These are phyloP conservation scores for Terana coerulea DNA, from an alignment of 768 basidiomycete genomes.

Conservation along the genomic window DNA sequence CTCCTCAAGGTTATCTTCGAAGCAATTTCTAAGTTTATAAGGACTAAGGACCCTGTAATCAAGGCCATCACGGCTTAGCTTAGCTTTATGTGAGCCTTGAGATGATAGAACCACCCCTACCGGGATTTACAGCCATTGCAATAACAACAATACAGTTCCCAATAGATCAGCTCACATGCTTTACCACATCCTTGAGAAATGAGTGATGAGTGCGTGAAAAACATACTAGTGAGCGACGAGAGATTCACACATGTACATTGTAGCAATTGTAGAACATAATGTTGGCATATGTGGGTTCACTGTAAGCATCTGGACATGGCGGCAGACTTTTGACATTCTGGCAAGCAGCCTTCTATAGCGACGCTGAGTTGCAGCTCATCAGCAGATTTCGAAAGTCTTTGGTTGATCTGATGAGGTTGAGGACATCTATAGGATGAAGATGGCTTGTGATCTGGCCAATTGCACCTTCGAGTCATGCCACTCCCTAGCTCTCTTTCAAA, in stretches of 20 bases:
- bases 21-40: no score
- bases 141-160: background rate
- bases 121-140: background rate
- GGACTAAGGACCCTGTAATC: no score
- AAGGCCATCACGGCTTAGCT: background rate
- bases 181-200: background rate
- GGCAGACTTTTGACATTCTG: background rate
- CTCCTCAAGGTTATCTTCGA: background rate
- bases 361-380: background rate
- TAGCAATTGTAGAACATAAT: background rate
- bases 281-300: background rate
- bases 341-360: background rate
- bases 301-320: background rate
- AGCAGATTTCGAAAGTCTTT: background rate
- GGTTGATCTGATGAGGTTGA: slow-evolving; percentile 1
- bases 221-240: background rate
- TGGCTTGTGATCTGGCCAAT: background rate
- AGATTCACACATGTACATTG: background rate
- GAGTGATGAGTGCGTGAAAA: background rate
- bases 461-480: background rate
- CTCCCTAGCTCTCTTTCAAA: no score
- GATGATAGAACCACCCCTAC: background rate
- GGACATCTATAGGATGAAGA: background rate
- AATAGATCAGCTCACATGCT: background rate
- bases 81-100: background rate